phyloP scores from a whole-genome alignment of 2,329 filamentous ascomycete species.

The Rosellinia necatrix region DNA sequence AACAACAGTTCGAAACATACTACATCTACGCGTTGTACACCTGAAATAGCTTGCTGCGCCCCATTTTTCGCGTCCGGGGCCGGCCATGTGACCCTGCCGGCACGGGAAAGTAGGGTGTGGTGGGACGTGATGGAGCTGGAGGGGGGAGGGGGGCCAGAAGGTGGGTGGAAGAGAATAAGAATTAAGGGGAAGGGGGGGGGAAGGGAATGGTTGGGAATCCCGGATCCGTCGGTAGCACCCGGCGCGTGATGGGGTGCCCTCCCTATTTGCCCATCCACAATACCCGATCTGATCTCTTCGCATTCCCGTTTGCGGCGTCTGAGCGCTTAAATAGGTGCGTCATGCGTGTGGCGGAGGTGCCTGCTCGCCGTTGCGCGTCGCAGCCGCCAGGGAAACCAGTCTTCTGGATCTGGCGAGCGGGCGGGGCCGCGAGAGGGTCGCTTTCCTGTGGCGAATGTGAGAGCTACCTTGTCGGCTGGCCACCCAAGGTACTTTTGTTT shows the following conservation, averaged over 20 bases:
- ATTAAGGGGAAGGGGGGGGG: background rate
- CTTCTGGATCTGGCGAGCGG: background rate
- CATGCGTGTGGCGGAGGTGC: slow-evolving; percentile 16
- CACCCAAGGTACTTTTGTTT: too few species aligned
- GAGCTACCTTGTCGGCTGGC: too few species aligned
- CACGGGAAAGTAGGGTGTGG: slow-evolving; percentile 18
- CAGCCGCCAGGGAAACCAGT: slow-evolving; percentile 4
- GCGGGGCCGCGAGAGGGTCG: too few species aligned
- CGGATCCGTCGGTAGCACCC: slow-evolving; percentile 28
- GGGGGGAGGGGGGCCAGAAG: background rate
- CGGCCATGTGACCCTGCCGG: slow-evolving; percentile 27
- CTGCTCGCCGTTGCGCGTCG: slow-evolving; percentile 1
- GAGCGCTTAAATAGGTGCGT: slow-evolving; percentile 2
- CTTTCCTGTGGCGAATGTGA: too few species aligned
- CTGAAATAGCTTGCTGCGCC: slow-evolving; percentile 23
- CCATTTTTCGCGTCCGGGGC: slow-evolving; percentile 19
- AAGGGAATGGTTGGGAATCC: slow-evolving; percentile 5
- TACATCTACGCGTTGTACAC: slow-evolving; percentile 17
- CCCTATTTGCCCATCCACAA: background rate
- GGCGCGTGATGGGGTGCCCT: slow-evolving; percentile 24
- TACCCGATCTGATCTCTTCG: slow-evolving; percentile 8
- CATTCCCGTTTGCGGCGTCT: slow-evolving; percentile 6
- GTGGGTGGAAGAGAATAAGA: background rate
- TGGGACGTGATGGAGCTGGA: slow-evolving; percentile 21
- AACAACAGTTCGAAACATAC: slow-evolving; percentile 1